Evolutionary conservation across 495 filamentous ascomycete species (phyloP).

Genomic region (Mytilinidion resinicola): DNA sequence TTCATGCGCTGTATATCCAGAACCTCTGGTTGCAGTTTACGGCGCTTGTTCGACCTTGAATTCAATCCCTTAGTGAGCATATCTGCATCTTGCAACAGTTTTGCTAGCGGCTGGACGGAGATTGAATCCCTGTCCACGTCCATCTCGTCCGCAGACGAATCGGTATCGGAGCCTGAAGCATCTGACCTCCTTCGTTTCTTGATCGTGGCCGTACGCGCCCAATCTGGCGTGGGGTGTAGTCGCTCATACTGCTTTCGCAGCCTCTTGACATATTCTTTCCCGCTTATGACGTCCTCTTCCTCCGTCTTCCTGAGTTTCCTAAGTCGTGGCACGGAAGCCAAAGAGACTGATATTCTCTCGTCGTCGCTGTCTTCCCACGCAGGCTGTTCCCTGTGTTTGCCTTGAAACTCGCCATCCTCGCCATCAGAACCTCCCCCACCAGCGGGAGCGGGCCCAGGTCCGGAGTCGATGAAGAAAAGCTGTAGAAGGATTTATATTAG

Average conservation of each 20-base stretch:
- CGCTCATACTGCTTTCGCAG: slow-evolving; percentile 68
- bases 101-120: slow-evolving; percentile 68
- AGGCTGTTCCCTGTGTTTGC: slow-evolving; percentile 38
- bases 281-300: slow-evolving; percentile 76
- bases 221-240: slow-evolving; percentile 72
- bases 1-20: slow-evolving; percentile 73
- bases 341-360: slow-evolving; percentile 74
- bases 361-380: slow-evolving; percentile 97
- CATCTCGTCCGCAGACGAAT: slow-evolving; percentile 42
- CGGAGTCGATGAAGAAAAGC: slow-evolving; percentile 69
- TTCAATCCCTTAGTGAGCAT: slow-evolving; percentile 38
- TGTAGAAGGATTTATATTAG: slow-evolving; percentile 34
- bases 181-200: slow-evolving; percentile 18
- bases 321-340: slow-evolving; percentile 63
- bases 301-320: slow-evolving; percentile 76
- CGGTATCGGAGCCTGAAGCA: slow-evolving; percentile 3
- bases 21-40: slow-evolving; percentile 72
- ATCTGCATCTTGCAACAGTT: slow-evolving; percentile 64
- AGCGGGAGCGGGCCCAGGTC: slow-evolving; percentile 39
- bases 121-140: slow-evolving; percentile 47
- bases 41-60: slow-evolving; percentile 39
- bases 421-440: slow-evolving; percentile 39
- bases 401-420: slow-evolving; percentile 34
- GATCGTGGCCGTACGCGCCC: slow-evolving; percentile 48
- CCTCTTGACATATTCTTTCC: slow-evolving; percentile 74